Evolutionary conservation across 768 basidiomycete genomes (phyloP), one percentile per base, ranked within the genome.

Genomic region (Tulasnella sp.): DNA sequence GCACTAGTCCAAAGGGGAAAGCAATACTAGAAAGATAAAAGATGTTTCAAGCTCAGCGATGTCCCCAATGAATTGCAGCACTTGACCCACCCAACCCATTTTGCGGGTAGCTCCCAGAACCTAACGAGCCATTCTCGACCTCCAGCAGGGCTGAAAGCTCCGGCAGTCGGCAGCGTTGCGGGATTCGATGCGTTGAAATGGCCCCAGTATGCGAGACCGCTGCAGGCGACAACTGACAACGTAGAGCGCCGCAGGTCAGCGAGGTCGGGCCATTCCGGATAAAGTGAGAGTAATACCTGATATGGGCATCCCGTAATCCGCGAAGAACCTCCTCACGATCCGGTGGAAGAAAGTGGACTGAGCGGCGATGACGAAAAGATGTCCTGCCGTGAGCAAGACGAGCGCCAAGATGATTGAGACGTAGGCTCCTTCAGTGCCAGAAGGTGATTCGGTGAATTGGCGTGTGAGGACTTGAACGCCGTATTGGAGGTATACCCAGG

Each of bases 221-320:
- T 91, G 0, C 86, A 77, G 0, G 89, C 90, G 14, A 95, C 80
- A 39, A 96, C 83, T 64, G 41, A 71, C 40, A 34, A 19, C 2
- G 63, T 40, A n/a, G n/a, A n/a, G n/a, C n/a, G n/a, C n/a, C n/a
- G n/a, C n/a, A n/a, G n/a, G 70, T 11, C 72, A 32, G 26, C n/a
- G 26, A 22, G 14, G 19, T 12, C 19, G 35, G 36, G 32, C 29
- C 62, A 37, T 64, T 11, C 4, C 3, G 29, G 17, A 8, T 29
- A 26, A 19, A 36, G 34, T 22, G 12, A 65, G 7, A 34, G 39
- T 36, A n/a, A n/a, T n/a, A 62, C 69, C 59, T 0, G 92, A 88
- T 26, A 94, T 89, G 0, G 94, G 92, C 92, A 95, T 94, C 2
- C 93, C 93, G 76, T 96, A 95, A 77, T 95, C 93, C 0, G 88